These are phyloP conservation scores for Sergeia podlipaevii DNA, from an alignment of 208 protist genomes.

Conservation along the genomic window DNA sequence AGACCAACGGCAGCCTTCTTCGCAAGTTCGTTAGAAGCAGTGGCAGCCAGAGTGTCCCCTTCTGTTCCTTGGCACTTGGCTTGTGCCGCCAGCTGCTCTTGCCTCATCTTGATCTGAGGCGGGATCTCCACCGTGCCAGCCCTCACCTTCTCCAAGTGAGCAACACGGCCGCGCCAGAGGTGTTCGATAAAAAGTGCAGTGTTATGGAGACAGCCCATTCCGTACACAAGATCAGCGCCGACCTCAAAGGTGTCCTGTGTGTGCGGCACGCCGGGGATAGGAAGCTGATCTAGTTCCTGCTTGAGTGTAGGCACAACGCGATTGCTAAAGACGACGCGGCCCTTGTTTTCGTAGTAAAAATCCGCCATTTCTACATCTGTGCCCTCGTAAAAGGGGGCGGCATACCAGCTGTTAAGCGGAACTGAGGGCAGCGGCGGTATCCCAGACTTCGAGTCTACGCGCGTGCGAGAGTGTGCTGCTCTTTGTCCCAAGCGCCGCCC, in stretches of 20 bases:
- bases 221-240: slow-evolving; percentile 64
- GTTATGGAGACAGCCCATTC: slow-evolving; percentile 66
- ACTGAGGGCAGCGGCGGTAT: slow-evolving; percentile 22
- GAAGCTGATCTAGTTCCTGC: slow-evolving; percentile 39
- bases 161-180: slow-evolving; percentile 57
- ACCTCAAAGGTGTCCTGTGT: slow-evolving; percentile 32
- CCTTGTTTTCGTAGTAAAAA: slow-evolving; percentile 48
- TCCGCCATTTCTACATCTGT: slow-evolving; percentile 29
- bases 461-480: not conserved
- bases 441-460: not conserved
- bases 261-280: slow-evolving; percentile 19
- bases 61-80: too few species aligned
- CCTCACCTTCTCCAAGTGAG: slow-evolving; percentile 36
- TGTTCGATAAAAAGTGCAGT: slow-evolving; percentile 70
- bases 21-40: slow-evolving; percentile 4
- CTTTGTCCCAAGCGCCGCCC: not conserved
- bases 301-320: slow-evolving; percentile 28
- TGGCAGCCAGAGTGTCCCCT: too few species aligned
- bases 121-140: slow-evolving; percentile 17
- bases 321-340: slow-evolving; percentile 54
- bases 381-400: slow-evolving; percentile 27
- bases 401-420: slow-evolving; percentile 66
- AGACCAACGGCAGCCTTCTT: not conserved
- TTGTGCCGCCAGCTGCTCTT: slow-evolving; percentile 9
- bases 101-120: slow-evolving; percentile 7